Evolutionary conservation across 208 protist genomes (phyloP), one percentile per base, ranked within the genome.

Genomic region (Herpetomonas tarakana): DNA sequence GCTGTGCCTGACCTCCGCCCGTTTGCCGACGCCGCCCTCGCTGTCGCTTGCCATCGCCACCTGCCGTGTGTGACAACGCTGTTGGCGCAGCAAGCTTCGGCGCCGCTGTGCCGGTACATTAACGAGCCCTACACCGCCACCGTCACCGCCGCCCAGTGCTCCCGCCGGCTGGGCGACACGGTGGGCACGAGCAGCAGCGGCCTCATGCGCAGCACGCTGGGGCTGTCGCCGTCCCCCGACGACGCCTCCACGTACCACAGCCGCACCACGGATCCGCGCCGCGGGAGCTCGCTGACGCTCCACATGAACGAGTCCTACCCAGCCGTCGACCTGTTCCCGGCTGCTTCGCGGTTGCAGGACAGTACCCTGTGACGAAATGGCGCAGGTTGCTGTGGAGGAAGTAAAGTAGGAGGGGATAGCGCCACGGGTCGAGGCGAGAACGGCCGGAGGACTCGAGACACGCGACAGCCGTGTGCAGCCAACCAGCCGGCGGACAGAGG

Each of bases 31-130:
- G 69, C 76, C 25, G 67, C 58, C n/a, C 53, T 90, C 21, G 83
- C 81, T n/a, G 64, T 90, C 2, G 78, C 74, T 29, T 73, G 71
- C 9, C 71, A 78, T 24, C 64, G 65, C 6, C 60, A 74, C 50
- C 52, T 78, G 30, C 74, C 62, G 12, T 38, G 18, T 18, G 60
- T 88, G 16, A 38, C 27, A 29, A 68, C 78, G 56, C 39, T 74
- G 54, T 52, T 67, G 30, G 31, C 45, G 21, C 51, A 59, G 28
- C 39, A 77, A 62, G 58, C 67, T 2, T 46, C 6, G 35, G 54
- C 72, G 18, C 28, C 67, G 16, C 68, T 88, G n/a, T 71, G 79
- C 58, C 73, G 74, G 45, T 93, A 82, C 71, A 49, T 91, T 19
- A 50, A 56, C 19, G 53, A 72, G 38, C 57, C 52, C 16, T 63